These are phyloP conservation scores for Ambrosia hybrid DNA, from an alignment of 140 eudicot genomes.

Conservation along the genomic window DNA sequence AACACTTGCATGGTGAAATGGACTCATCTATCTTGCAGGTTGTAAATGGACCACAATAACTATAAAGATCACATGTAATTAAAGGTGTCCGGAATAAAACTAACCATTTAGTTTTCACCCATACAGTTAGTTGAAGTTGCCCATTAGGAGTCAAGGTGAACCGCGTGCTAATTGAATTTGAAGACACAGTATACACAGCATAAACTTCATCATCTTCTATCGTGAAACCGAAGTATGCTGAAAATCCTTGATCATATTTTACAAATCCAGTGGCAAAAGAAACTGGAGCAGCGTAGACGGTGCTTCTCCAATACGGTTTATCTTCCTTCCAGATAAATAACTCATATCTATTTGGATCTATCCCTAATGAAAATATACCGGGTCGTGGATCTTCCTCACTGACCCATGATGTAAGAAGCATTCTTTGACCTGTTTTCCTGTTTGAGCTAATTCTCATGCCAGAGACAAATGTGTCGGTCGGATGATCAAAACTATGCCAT, in stretches of 20 bases:
- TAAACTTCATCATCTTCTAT: slow-evolving; percentile 33
- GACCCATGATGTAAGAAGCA: no score
- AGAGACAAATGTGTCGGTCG: slow-evolving; percentile 34
- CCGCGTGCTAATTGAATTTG: slow-evolving; percentile 14
- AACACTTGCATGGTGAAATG: slow-evolving; percentile 32
- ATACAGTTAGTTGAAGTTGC: slow-evolving; percentile 14
- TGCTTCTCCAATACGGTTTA: no score
- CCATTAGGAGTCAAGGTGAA: slow-evolving; percentile 33
- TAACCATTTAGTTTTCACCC: slow-evolving; percentile 35
- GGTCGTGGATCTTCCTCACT: no score
- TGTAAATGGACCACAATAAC: slow-evolving; percentile 45
- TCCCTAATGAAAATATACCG: no score
- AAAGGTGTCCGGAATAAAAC: slow-evolving; percentile 23
- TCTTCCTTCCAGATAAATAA: no score
- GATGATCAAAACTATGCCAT: slow-evolving; percentile 58
- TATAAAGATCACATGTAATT: slow-evolving; percentile 42
- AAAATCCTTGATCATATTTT: no score
- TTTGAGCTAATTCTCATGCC: slow-evolving; percentile 16
- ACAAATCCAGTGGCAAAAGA: no score
- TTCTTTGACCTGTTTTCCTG: no score
- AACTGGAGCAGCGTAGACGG: no score
- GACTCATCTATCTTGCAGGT: slow-evolving; percentile 32
- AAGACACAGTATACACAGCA: slow-evolving; percentile 14
- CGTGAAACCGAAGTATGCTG: slow-evolving; percentile 6
- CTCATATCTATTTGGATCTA: no score